These are phyloP conservation scores for Pichia sp. DNA, from an alignment of 1,139 yeast genomes.

Conservation along the genomic window DNA sequence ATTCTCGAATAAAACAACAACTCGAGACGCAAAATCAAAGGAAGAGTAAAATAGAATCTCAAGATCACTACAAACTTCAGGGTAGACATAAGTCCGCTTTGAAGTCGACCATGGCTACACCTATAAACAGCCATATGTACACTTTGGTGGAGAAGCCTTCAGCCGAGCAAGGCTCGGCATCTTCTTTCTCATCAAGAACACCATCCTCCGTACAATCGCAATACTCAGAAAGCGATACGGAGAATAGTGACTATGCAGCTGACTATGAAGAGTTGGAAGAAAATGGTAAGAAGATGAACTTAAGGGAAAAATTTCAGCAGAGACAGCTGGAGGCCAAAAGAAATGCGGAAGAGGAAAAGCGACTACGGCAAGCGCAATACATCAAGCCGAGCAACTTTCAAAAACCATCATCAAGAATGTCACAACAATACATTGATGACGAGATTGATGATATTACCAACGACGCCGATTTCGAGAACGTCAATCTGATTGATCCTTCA, in stretches of 20 bases:
- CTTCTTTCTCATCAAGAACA: constrained; percentile 28
- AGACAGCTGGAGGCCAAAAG: constrained; percentile 23
- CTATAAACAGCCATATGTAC: constrained; percentile 19
- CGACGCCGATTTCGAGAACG: constrained; percentile 26
- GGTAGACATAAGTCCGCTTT: not conserved
- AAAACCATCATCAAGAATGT: not conserved
- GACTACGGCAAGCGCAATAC: constrained; percentile 7
- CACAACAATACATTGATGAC: constrained; percentile 6
- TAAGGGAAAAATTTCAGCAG: constrained; percentile 16
- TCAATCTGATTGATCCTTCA: constrained; percentile 15
- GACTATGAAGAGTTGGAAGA: constrained; percentile 25
- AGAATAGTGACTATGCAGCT: constrained; percentile 32
- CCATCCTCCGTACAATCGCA: constrained; percentile 22
- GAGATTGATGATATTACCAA: constrained; percentile 24
- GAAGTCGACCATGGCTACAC: constrained; percentile 12
- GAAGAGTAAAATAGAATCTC: not conserved
- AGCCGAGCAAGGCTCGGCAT: not conserved
- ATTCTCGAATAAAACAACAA: constrained; percentile 8
- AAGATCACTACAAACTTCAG: not conserved
- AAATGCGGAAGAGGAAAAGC: constrained; percentile 15
- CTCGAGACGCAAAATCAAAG: not conserved
- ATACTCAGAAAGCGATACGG: constrained; percentile 30
- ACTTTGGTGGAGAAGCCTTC: not conserved
- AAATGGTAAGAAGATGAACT: constrained; percentile 12
- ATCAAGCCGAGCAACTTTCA: constrained; percentile 1